Percentiles rank a stretch among this genome's conserved stretches.
Evolutionary conservation across 2,329 filamentous ascomycete genomes (phyloP).

Genomic region (Phialophora chinensis): DNA sequence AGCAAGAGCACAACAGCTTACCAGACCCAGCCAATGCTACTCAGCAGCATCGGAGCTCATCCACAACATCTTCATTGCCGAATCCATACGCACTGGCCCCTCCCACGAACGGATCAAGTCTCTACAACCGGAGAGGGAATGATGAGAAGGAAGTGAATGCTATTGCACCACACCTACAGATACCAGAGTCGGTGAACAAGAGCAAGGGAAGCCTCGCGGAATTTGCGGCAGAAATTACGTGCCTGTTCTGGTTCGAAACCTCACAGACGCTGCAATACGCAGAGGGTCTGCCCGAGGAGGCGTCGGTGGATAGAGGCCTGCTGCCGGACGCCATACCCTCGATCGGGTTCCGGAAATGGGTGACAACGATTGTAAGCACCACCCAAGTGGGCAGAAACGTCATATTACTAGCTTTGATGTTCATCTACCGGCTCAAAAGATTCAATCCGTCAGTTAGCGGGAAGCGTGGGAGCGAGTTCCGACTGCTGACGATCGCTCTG

Average conservation of each 20-base stretch:
- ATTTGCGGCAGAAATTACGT: slow-evolving; percentile 90
- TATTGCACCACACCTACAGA: slow-evolving; percentile 64
- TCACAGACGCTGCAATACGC: slow-evolving; percentile 78
- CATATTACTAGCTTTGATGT: slow-evolving; percentile 84
- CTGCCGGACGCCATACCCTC: slow-evolving; percentile 76
- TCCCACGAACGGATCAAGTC: slow-evolving; percentile 11
- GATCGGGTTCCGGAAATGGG: slow-evolving; percentile 89
- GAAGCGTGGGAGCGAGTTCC: slow-evolving; percentile 89
- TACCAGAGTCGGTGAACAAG: slow-evolving; percentile 76
- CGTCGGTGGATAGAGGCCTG: slow-evolving; percentile 60
- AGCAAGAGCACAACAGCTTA: slow-evolving; percentile 12
- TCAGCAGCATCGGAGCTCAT: slow-evolving; percentile 13
- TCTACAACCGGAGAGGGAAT: slow-evolving; percentile 17
- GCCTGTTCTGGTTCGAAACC: slow-evolving; percentile 96
- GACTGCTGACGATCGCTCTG: slow-evolving; percentile 87
- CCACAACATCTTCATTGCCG: slow-evolving; percentile 6
- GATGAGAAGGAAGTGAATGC: slow-evolving; percentile 40
- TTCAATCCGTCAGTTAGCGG: slow-evolving; percentile 88
- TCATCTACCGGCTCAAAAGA: slow-evolving; percentile 91
- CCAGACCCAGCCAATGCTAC: slow-evolving; percentile 11
- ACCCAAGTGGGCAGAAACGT: slow-evolving; percentile 98
- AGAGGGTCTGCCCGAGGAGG: slow-evolving; percentile 57
- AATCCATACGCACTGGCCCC: slow-evolving; percentile 22
- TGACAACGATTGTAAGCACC: slow-evolving; percentile 84
- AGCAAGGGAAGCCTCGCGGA: slow-evolving; percentile 78